Conservation (phyloP, 331 rosid genomes). For the Malus hybrid region DNA sequence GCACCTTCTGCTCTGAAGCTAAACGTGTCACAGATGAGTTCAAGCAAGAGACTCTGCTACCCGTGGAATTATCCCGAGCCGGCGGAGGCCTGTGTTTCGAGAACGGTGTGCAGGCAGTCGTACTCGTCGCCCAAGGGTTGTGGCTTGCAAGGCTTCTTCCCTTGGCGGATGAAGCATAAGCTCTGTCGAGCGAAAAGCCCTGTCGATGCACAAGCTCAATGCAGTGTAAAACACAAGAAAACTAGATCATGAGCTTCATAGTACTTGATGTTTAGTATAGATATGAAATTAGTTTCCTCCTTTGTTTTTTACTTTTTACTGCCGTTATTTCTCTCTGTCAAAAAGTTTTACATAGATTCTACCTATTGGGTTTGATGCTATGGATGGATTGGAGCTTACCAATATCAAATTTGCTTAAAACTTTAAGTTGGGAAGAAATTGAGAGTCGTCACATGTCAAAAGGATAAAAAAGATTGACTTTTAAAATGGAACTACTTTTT, state of each 20-base stretch:
- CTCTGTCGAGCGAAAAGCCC: slow-evolving; percentile 60
- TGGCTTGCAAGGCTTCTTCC: slow-evolving; percentile 60
- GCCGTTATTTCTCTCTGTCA: background rate
- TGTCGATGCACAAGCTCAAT: slow-evolving; percentile 21
- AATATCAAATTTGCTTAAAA: background rate
- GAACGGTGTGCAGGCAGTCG: slow-evolving; percentile 17
- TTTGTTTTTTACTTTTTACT: background rate
- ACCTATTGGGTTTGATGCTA: background rate
- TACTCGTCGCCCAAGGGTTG: slow-evolving; percentile 57
- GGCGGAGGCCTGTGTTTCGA: slow-evolving; percentile 10
- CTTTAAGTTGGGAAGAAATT: too few relatives aligned
- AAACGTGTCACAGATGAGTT: background rate
- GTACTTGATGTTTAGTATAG: slow-evolving; percentile 21
- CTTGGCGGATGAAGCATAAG: slow-evolving; percentile 67
- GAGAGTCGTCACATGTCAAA: too few relatives aligned
- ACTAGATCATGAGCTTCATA: slow-evolving; percentile 16
- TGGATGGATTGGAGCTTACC: background rate
- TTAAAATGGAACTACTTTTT: too few relatives aligned
- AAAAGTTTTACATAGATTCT: background rate
- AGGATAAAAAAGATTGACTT: too few relatives aligned
- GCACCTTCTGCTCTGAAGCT: slow-evolving; percentile 37
- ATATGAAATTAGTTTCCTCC: background rate
- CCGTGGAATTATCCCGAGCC: slow-evolving; percentile 1
- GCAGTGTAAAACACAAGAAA: slow-evolving; percentile 31
- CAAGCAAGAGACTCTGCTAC: background rate